Evolutionary conservation across 371 early-diverging fungal genomes (phyloP), one percentile per base, ranked within the genome.

Genomic region (Nematocida parisii): DNA sequence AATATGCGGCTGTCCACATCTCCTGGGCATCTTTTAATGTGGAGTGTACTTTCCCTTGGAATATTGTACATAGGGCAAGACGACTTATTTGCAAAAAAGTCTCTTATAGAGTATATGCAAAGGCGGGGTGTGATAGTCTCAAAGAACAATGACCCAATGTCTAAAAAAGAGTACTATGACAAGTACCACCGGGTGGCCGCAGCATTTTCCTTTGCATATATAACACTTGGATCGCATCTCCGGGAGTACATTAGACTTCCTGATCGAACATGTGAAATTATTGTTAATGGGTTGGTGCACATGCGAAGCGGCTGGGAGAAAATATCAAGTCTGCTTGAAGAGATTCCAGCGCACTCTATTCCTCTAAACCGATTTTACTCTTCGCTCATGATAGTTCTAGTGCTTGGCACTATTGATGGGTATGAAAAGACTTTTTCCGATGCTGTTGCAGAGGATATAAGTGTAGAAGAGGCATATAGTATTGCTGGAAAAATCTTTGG

Each of bases 41-140:
- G 80, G 80, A 77, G 80, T 50, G 80, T 55, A 6, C 61, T 77
- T 11, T 68, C 70, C 5, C 71, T 77, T 20, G 80, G 80, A 42
- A 52, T 77, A 9, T 60, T 70, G 11, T 77, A 42, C 42, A 77
- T 77, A 71, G 70, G 70, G 1, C 50, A 40, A 5, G 58, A 70
- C 42, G 80, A 77, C 42, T 57, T 77, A 33, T 77, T 77, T 70
- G 68, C 60, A 6, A 66, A 58, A 52, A 11, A 77, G 71, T 54
- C 57, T n/a, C 68, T 77, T 6, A 77, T 70, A n/a, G 67, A 57
- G 60, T 77, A 77, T 42, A 77, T 77, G 57, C 27, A 70, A 18
- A 52, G 80, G 58, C 52, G 45, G 50, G 80, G 80, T 9, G 58
- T 44, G 20, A 66, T 77, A 55, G 71, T 44, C 22, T 55, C 71